phyloP scores from a whole-genome alignment of 768 basidiomycete species.

The Lactarius sp. region DNA sequence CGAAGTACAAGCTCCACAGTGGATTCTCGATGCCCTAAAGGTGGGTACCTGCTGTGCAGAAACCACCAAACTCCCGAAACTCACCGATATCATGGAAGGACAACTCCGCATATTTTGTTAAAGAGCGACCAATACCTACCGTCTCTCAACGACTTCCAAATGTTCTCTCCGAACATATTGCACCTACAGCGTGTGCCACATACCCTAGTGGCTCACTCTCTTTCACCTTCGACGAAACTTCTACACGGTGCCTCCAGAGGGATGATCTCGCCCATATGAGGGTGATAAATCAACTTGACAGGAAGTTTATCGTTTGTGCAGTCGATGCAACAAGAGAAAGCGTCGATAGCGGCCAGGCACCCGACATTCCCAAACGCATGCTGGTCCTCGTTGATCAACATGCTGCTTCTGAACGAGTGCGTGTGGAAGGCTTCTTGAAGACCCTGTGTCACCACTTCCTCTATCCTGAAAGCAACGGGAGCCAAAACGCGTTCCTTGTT shows the following conservation, averaged over 20 bases:
- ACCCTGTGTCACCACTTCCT: conserved; percentile 71
- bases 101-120: conserved; percentile 50
- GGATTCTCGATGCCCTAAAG: conserved; percentile 59
- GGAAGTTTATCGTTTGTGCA: conserved; percentile 83
- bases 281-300: conserved; percentile 82
- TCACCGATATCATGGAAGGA: conserved; percentile 34
- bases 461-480: conserved; percentile 27
- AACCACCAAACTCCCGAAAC: not conserved
- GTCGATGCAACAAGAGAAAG: conserved; percentile 34
- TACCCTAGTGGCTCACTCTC: not conserved
- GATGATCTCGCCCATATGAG: conserved; percentile 51
- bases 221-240: conserved; percentile 1
- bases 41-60: conserved; percentile 34
- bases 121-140: conserved; percentile 44
- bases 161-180: not conserved
- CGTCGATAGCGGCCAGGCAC: conserved; percentile 22
- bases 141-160: conserved; percentile 29
- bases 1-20: conserved; percentile 43
- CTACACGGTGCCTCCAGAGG: conserved; percentile 37
- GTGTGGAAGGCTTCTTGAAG: conserved; percentile 78
- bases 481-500: conserved; percentile 36
- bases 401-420: conserved; percentile 93
- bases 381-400: conserved; percentile 93
- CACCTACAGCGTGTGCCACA: not conserved
- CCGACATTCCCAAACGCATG: conserved; percentile 24